These are phyloP conservation scores for Allium fistulosum DNA, from an alignment of 106 monocot genomes.

Conservation along the genomic window DNA sequence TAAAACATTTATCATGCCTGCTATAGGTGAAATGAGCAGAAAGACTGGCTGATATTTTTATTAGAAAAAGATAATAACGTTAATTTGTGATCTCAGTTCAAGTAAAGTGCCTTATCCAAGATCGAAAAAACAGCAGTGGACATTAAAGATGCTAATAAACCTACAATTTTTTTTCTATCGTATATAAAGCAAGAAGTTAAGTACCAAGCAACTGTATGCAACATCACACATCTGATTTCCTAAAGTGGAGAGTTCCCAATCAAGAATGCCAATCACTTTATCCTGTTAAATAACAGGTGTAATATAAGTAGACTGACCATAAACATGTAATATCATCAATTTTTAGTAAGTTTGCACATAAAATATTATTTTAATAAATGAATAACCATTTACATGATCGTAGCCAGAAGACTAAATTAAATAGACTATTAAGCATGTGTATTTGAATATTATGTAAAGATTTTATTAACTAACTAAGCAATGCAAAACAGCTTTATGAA, in stretches of 20 bases:
- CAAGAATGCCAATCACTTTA: constrained; percentile 93
- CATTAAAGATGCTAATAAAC: background rate
- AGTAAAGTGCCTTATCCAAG: background rate
- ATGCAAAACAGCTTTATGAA: too few species aligned
- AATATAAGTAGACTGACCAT: too few species aligned
- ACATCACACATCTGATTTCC: constrained; percentile 99
- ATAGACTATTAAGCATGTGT: background rate
- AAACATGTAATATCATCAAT: too few species aligned
- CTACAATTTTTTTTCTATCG: background rate
- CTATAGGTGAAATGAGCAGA: background rate
- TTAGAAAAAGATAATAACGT: too few species aligned
- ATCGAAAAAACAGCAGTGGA: background rate
- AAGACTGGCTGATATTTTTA: background rate
- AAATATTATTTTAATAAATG: too few species aligned
- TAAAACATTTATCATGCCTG: too few species aligned
- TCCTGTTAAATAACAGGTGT: constrained; percentile 34
- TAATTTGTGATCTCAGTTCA: background rate
- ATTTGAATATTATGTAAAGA: background rate
- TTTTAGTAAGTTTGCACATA: too few species aligned
- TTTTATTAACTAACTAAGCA: background rate
- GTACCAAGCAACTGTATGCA: constrained; percentile 88
- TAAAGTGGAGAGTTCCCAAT: constrained; percentile 95
- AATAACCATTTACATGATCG: too few species aligned
- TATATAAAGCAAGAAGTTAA: constrained; percentile 4
- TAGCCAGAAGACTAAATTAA: background rate